Percentiles rank a stretch among this genome's conserved stretches.
phyloP scores from a whole-genome alignment of 1,139 yeast genomes.

The Blastobotrys petasosporus region DNA sequence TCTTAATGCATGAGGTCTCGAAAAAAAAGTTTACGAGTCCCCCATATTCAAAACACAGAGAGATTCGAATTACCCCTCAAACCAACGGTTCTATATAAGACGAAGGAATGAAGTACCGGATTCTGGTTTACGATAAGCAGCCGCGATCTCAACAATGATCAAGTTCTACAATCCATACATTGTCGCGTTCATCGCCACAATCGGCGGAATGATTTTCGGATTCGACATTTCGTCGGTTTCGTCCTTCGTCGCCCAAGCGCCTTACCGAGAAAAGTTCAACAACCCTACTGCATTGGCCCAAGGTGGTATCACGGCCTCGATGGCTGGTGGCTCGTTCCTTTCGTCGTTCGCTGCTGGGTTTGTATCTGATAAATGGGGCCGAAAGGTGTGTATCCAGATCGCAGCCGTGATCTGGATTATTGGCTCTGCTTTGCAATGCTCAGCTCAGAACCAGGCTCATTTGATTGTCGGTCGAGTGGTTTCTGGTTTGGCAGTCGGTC shows the following conservation, averaged over 20 bases:
- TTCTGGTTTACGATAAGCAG: no score
- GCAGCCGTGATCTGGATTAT: slow-evolving; percentile 69
- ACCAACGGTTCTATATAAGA: no score
- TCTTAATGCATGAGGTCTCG: no score
- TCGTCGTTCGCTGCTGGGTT: slow-evolving; percentile 35
- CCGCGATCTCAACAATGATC: background rate
- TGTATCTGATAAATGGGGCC: slow-evolving; percentile 67
- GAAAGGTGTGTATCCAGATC: slow-evolving; percentile 67
- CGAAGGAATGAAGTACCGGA: no score
- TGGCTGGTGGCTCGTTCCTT: slow-evolving; percentile 81
- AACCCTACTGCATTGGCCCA: slow-evolving; percentile 44
- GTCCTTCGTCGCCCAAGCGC: slow-evolving; percentile 69
- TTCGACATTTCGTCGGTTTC: slow-evolving; percentile 91
- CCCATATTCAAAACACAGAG: no score
- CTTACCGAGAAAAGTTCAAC: slow-evolving; percentile 41
- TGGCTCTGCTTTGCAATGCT: slow-evolving; percentile 80
- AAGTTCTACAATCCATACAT: slow-evolving; percentile 34
- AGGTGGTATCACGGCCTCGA: slow-evolving; percentile 92
- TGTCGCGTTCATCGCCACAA: slow-evolving; percentile 53
- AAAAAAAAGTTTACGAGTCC: no score
- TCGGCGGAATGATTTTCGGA: slow-evolving; percentile 95
- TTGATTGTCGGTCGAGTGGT: slow-evolving; percentile 56
- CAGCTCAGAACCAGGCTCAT: slow-evolving; percentile 70
- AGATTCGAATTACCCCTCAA: no score
- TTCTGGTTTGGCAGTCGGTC: slow-evolving; percentile 65